Evolutionary conservation across 2,329 filamentous ascomycete genomes (phyloP), one percentile per base, ranked within the genome.

Genomic region (Ceratocystis cacaofunesta): DNA sequence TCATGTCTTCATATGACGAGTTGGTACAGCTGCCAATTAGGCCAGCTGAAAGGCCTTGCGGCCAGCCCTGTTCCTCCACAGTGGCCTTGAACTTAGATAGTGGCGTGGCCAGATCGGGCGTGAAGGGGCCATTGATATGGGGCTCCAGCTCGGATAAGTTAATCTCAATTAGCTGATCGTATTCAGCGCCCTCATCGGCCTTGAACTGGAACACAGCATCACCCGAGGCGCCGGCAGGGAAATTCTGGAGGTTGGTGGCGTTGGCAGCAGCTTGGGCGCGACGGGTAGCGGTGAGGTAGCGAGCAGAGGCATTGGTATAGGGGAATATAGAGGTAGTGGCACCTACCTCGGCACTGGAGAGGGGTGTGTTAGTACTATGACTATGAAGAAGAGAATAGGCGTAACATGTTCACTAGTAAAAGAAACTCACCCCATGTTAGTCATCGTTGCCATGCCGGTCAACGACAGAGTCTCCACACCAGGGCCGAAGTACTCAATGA

Each of bases 1-100:
- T 95, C 94, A 99, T 99, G 74, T 99, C 94, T 77, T 96, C 88
- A 75, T 97, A 99, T 1, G 94, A 97, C 75, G 90, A 95, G 82
- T 99, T 99, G 62, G 94, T 99, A 80, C 94, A 99, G 78, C 91
- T 96, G 68, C 94, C 94, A 73, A 99, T 99, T 65, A 99, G 82
- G 63, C 92, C 92, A 30, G 94, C 92, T 12, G 91, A 94, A 68
- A 99, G 87, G 69, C 87, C 90, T 73, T 89, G 84, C 1, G 94
- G 94, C 94, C 94, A 99, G 62, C 88, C 79, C 75, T 96, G 90
- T 71, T 87, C 82, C 75, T 88, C 82, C 25, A 96, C 90, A 1
- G 88, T 86, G 67, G 89, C 82, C 73, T 91, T 90, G 79, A 99
- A 99, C 72, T 87, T 82, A 61, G 92, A 96, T 65, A 99, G 78